Base-by-base conservation (phyloP, 1,284 basidiomycete genomes). In the Tilletiopsis washingtonensis region DNA sequence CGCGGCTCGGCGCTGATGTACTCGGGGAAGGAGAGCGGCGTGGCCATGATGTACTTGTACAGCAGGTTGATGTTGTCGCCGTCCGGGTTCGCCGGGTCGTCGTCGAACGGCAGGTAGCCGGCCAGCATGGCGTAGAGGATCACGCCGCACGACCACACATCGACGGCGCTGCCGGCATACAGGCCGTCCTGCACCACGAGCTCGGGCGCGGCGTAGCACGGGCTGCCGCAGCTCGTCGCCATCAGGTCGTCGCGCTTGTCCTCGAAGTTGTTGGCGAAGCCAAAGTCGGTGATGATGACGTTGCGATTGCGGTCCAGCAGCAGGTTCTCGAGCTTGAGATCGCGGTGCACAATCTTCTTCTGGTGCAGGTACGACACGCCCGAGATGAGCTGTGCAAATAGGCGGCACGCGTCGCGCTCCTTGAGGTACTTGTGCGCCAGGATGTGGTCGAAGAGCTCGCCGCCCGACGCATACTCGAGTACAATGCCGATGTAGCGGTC, bases 401-500 rank as follows among this genome's bases (percentile, higher is more conserved):
- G 84, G 72, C 88, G 90, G 63, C 88, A 86, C 1, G 94, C 94
- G 69, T 97, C 91, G 61, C 83, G 84, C 75, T 98, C 94, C 62
- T 87, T 86, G 64, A 99, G 83, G 74, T 94, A 97, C 43, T 91
- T 86, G 76, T 97, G 94, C 21, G 93, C 93, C 43, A 98, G 82
- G 74, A 99, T 99, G 76, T 97, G 90, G 76, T 99, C 94, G 74
- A 99, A 98, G 17, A 99, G 82, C 76, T 98, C 94, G 48, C 94
- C 94, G 46, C 93, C 91, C 1, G 89, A 91, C 36, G 93, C 94
- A 73, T 94, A 98, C 75, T 98, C 94, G 61, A 99, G 82, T 59
- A 99, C 94, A 73, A 99, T 99, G 37, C 94, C 94, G 64, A 99
- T 97, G 77, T 97, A 98, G 76, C 96, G 96, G 78, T 97, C 93